Conservation (phyloP, 768 basidiomycete genomes). For the Trametes cinnabarina region DNA sequence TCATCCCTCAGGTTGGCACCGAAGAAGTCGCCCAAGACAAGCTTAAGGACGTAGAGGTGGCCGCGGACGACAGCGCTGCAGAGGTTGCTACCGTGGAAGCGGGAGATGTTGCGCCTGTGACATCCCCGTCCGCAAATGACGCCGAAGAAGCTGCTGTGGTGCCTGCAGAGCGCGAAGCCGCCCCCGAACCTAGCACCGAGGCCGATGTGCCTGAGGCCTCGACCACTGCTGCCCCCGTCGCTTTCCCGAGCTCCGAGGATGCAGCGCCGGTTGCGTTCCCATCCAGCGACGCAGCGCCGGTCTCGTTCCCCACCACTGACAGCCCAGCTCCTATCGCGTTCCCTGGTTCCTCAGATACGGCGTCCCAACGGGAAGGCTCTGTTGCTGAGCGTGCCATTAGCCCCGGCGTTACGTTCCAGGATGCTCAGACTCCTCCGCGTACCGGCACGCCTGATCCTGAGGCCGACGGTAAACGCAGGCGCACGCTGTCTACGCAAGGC, state of each 20-base stretch:
- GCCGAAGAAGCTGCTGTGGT: slow-evolving; percentile 12
- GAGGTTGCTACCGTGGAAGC: slow-evolving; percentile 10
- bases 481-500: slow-evolving; percentile 76
- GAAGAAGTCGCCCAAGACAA: slow-evolving; percentile 29
- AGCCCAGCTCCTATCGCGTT: slow-evolving; percentile 30
- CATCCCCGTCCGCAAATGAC: slow-evolving; percentile 19
- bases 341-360: slow-evolving; percentile 33
- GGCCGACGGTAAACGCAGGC: slow-evolving; percentile 73
- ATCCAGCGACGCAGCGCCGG: slow-evolving; percentile 27
- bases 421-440: slow-evolving; percentile 56
- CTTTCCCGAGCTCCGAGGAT: slow-evolving; percentile 33
- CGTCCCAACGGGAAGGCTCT: slow-evolving; percentile 33
- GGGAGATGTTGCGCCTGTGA: neutral
- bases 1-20: slow-evolving; percentile 16
- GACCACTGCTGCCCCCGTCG: slow-evolving; percentile 19
- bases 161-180: slow-evolving; percentile 14
- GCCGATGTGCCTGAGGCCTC: slow-evolving; percentile 15
- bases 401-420: slow-evolving; percentile 68
- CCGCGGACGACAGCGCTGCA: slow-evolving; percentile 6
- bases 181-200: slow-evolving; percentile 10
- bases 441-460: slow-evolving; percentile 73
- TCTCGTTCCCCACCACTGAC: slow-evolving; percentile 37
- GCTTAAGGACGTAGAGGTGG: slow-evolving; percentile 20
- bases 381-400: slow-evolving; percentile 24
- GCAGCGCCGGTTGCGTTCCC: slow-evolving; percentile 27